Evolutionary conservation across 805 yeast species (phyloP).

Genomic region (Komagataella kurtzmanii): DNA sequence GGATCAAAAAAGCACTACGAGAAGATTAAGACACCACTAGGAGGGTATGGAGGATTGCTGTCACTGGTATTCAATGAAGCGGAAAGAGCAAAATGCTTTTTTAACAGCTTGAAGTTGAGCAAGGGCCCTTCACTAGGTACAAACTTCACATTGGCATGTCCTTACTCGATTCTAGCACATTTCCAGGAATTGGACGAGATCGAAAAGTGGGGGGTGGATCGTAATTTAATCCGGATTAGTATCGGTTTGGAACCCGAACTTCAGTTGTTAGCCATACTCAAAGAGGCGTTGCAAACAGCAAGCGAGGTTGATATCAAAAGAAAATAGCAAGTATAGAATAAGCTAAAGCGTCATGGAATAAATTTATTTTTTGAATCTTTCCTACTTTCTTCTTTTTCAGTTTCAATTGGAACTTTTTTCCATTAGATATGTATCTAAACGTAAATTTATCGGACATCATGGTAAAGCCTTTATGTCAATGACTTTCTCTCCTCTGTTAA

Average conservation of each 20-base stretch:
- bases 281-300: slow-evolving; percentile 36
- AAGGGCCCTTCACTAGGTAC: slow-evolving; percentile 92
- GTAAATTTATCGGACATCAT: neutral
- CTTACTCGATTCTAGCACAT: slow-evolving; percentile 81
- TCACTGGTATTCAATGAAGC: slow-evolving; percentile 59
- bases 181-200: slow-evolving; percentile 70
- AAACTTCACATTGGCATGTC: slow-evolving; percentile 79
- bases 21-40: slow-evolving; percentile 44
- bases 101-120: slow-evolving; percentile 52
- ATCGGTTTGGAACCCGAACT: slow-evolving; percentile 71
- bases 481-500: slow-evolving; percentile 37
- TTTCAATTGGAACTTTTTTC: neutral
- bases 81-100: slow-evolving; percentile 57
- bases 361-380: neutral
- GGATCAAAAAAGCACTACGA: slow-evolving; percentile 57
- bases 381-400: neutral
- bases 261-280: slow-evolving; percentile 36
- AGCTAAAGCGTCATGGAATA: slow-evolving; percentile 1
- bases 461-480: slow-evolving; percentile 3
- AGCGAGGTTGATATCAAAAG: slow-evolving; percentile 2
- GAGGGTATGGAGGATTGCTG: slow-evolving; percentile 85
- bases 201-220: slow-evolving; percentile 72
- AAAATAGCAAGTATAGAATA: neutral
- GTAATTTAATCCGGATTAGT: slow-evolving; percentile 65
- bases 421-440: neutral